Conservation (phyloP, 2,329 filamentous ascomycete species). For the Aotearoamyces nothofagi region DNA sequence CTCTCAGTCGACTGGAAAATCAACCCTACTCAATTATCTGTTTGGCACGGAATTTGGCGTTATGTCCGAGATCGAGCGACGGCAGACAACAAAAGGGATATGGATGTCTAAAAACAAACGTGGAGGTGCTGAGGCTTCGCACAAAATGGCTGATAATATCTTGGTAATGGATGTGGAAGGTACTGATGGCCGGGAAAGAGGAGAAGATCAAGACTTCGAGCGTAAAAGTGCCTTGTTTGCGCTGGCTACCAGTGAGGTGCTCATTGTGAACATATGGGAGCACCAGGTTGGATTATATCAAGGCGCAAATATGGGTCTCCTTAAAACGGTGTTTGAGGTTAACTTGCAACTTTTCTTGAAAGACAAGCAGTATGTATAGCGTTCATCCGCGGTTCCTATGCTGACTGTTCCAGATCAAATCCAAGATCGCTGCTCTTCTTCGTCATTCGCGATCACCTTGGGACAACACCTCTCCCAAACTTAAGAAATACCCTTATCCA, state of each 20-base stretch:
- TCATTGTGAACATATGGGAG: conserved; percentile 99
- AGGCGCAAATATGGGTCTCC: conserved; percentile 93
- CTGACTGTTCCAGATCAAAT: conserved; percentile 43
- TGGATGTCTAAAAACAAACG: conserved; percentile 98
- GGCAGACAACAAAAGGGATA: conserved; percentile 97
- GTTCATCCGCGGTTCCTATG: conserved; percentile 3
- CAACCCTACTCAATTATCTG: conserved; percentile 86
- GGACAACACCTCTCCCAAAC: conserved; percentile 78
- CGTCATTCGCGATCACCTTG: conserved; percentile 93
- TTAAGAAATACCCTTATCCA: conserved; percentile 81
- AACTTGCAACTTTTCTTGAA: conserved; percentile 95
- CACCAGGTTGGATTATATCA: conserved; percentile 97
- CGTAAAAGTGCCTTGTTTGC: conserved; percentile 96
- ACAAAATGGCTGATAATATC: conserved; percentile 88
- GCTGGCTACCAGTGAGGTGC: conserved; percentile 89
- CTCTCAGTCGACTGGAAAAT: conserved; percentile 96
- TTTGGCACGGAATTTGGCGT: conserved; percentile 95
- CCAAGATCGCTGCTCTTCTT: conserved; percentile 92
- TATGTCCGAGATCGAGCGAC: conserved; percentile 87
- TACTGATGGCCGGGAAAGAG: conserved; percentile 87
- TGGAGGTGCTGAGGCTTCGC: conserved; percentile 27
- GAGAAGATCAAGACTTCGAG: conserved; percentile 98
- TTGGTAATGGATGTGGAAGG: conserved; percentile 99
- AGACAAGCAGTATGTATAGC: conserved; percentile 61
- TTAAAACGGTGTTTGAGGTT: conserved; percentile 98